A percentile compares a stretch with the other conserved stretches of the same genome.
These are phyloP conservation scores for Chaetomium strumarium DNA, from an alignment of 2,329 filamentous ascomycete species.

Conservation along the genomic window DNA sequence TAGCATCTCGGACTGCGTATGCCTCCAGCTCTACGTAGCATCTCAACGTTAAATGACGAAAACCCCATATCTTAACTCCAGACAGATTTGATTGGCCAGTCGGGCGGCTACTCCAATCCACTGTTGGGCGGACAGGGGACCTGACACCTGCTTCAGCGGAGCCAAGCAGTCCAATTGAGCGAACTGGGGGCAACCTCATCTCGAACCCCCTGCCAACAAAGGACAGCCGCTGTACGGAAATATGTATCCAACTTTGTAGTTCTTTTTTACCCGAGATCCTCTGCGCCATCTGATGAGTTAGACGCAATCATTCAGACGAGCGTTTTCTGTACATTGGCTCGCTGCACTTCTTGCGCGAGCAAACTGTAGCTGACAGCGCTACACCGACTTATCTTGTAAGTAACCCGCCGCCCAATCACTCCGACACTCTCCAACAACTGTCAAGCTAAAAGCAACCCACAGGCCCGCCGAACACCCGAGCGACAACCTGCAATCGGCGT, in stretches of 20 bases:
- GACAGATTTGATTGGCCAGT: no score
- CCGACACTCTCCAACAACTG: background rate
- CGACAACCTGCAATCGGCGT: background rate
- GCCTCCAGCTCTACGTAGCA: no score
- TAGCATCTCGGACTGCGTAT: no score
- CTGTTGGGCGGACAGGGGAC: background rate
- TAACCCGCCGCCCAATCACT: slow-evolving; percentile 9
- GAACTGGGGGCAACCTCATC: slow-evolving; percentile 2
- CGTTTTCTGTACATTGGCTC: background rate
- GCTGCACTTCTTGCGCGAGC: background rate
- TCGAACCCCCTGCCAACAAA: background rate
- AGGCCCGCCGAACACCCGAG: background rate
- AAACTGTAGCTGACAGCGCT: background rate
- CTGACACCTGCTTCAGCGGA: background rate
- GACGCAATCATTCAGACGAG: background rate
- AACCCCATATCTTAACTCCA: no score
- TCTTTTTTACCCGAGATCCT: background rate
- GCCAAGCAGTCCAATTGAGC: background rate
- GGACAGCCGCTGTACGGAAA: background rate
- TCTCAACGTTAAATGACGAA: no score
- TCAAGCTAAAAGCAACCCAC: slow-evolving; percentile 7
- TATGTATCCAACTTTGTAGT: background rate
- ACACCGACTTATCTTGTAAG: background rate
- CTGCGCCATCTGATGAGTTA: background rate
- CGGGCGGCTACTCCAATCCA: no score